Conservation (phyloP, 225 moss, liverwort and hornwort species). For the Neckera pumila region DNA sequence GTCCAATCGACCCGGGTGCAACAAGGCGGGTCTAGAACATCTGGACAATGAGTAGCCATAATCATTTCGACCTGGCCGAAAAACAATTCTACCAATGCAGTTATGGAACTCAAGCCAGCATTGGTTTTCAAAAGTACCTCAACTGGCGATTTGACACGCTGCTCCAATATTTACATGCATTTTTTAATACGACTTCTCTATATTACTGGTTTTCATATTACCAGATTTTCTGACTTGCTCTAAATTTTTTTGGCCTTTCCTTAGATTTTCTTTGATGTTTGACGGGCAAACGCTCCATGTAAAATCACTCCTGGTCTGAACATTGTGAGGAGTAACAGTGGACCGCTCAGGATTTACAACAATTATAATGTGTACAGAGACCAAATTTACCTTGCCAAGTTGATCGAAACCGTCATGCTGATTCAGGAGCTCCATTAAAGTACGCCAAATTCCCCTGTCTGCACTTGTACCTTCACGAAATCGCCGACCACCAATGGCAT, state of each 20-base stretch:
- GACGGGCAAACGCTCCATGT: neutral
- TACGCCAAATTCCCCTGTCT: slow-evolving; percentile 57
- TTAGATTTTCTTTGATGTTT: neutral
- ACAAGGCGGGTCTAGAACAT: slow-evolving; percentile 65
- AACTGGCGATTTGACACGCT: neutral
- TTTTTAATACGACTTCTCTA: neutral
- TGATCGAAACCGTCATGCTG: slow-evolving; percentile 69
- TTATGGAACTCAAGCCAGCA: too few species aligned
- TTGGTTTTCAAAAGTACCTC: neutral
- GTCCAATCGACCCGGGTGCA: slow-evolving; percentile 56
- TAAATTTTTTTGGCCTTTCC: too few species aligned
- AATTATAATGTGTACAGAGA: neutral
- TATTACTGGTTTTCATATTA: neutral
- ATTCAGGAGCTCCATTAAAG: slow-evolving; percentile 60
- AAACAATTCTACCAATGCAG: neutral
- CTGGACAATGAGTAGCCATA: slow-evolving; percentile 64
- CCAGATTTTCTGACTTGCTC: neutral
- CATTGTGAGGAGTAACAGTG: neutral
- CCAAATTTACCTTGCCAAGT: slow-evolving; percentile 49
- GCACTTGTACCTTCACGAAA: slow-evolving; percentile 72
- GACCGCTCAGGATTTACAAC: neutral
- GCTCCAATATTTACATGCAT: neutral
- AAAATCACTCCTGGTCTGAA: neutral
- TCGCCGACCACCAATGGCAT: slow-evolving; percentile 62
- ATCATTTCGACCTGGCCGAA: slow-evolving; percentile 52